A percentile compares a stretch with the other conserved stretches of the same genome.
Conservation (phyloP, 2,329 filamentous ascomycete genomes). For the Beauveria brongniartii region DNA sequence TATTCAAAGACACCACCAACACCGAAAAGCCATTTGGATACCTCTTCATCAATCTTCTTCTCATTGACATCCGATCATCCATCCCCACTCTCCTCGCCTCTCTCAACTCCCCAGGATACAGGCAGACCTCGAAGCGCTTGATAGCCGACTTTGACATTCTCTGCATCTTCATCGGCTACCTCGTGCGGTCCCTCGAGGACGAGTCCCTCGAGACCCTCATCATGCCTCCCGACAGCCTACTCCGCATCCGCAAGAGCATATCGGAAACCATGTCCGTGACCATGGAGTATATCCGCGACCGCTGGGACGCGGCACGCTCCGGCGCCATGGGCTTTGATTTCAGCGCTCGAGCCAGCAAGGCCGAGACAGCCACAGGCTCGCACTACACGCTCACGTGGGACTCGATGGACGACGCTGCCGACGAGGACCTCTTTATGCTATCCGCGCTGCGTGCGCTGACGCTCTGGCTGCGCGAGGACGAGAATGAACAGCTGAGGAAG, state of each 20-base stretch:
- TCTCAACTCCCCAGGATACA: conserved; percentile 48
- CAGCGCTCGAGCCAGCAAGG: conserved; percentile 38
- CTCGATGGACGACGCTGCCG: conserved; percentile 37
- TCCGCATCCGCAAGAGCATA: conserved; percentile 52
- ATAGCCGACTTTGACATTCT: conserved; percentile 55
- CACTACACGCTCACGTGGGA: conserved; percentile 51
- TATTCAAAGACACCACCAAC: conserved; percentile 42
- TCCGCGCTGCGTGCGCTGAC: conserved; percentile 50
- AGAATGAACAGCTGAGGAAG: conserved; percentile 48
- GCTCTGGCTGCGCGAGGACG: conserved; percentile 63
- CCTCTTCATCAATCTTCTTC: conserved; percentile 54
- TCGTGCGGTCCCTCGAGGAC: conserved; percentile 47
- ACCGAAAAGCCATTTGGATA: conserved; percentile 50
- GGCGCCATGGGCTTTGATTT: conserved; percentile 55
- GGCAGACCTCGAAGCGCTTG: conserved; percentile 42
- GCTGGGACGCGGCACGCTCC: conserved; percentile 60
- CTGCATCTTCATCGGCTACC: conserved; percentile 50
- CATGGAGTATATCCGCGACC: conserved; percentile 58
- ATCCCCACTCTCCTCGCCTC: conserved; percentile 51
- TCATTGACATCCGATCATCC: conserved; percentile 58
- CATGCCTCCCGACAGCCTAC: conserved; percentile 49
- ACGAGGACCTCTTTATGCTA: conserved; percentile 50
- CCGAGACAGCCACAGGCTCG: conserved; percentile 37
- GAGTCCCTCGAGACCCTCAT: conserved; percentile 31
- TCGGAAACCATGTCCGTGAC: conserved; percentile 55